Percentiles rank a stretch among this genome's conserved stretches.
These are phyloP conservation scores for Hygrophila difformis DNA, from an alignment of 257 asterid species.

Conservation along the genomic window DNA sequence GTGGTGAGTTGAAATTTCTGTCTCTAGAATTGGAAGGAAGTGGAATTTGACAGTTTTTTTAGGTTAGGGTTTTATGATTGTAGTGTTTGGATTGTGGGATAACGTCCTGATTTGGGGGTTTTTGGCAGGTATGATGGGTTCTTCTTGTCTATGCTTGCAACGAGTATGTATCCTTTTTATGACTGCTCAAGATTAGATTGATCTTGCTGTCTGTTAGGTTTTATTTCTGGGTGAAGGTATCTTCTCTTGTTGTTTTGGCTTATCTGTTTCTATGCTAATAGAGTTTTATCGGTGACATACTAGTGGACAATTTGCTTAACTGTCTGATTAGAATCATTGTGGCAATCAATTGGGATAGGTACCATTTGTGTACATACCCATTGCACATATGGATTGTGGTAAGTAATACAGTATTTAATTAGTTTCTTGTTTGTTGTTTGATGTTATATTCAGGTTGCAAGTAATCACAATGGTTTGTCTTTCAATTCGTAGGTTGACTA, in stretches of 20 bases:
- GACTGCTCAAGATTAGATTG: constrained; percentile 9
- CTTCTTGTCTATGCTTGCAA: constrained; percentile 94
- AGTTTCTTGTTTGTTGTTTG: neutral
- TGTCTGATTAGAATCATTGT: constrained; percentile 57
- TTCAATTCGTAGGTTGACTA: constrained; percentile 67
- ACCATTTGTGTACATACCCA: constrained; percentile 66
- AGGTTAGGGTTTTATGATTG: constrained; percentile 5
- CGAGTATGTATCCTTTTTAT: constrained; percentile 84
- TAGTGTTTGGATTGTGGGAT: constrained; percentile 10
- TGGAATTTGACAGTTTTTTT: constrained; percentile 5
- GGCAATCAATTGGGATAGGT: constrained; percentile 78
- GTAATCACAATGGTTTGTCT: constrained; percentile 2
- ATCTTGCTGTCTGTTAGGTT: constrained; percentile 10
- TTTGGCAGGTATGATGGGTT: constrained; percentile 96
- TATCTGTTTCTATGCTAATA: neutral
- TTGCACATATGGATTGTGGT: constrained; percentile 99
- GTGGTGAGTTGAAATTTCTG: constrained; percentile 42
- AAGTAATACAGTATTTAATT: constrained; percentile 19
- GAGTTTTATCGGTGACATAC: constrained; percentile 3
- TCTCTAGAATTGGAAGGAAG: constrained; percentile 9
- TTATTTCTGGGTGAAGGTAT: constrained; percentile 14
- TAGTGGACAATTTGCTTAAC: constrained; percentile 32
- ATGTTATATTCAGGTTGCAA: constrained; percentile 4
- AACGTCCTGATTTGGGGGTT: constrained; percentile 15
- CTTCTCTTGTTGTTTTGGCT: neutral